Conservation (phyloP, 2,329 filamentous ascomycete genomes). For the Apiospora sp. region DNA sequence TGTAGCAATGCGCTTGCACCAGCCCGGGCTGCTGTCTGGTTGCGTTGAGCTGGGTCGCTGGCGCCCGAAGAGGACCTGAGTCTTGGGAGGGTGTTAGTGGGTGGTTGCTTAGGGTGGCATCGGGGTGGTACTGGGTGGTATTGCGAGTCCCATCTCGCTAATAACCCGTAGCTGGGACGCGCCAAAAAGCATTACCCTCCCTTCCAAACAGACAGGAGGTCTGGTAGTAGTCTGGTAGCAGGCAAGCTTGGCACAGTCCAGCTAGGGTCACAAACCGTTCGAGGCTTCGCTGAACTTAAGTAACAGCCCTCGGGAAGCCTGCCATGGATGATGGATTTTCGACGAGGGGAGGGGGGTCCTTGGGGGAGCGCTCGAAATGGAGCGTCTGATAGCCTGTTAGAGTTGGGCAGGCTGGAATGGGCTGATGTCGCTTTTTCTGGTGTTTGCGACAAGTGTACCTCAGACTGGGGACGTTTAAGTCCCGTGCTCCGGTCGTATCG, state of each 20-base stretch:
- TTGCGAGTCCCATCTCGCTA: background rate
- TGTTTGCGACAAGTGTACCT: background rate
- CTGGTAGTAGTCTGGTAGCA: background rate
- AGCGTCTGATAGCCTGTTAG: background rate
- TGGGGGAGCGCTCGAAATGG: background rate
- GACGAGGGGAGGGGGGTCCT: no score
- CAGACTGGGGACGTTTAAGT: slow-evolving; percentile 17
- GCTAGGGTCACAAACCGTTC: background rate
- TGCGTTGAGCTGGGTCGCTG: background rate
- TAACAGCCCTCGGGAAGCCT: background rate
- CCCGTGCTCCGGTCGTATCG: slow-evolving; percentile 11
- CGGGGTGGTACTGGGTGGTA: background rate
- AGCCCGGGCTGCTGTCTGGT: background rate
- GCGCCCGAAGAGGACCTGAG: background rate
- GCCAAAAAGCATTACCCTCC: background rate
- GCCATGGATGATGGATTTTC: background rate
- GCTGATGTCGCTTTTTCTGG: background rate
- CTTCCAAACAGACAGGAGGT: background rate
- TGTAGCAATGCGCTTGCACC: background rate
- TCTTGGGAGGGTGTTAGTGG: background rate
- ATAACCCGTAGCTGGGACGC: background rate
- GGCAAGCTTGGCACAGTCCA: background rate
- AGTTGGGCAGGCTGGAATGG: background rate
- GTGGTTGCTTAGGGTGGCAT: background rate
- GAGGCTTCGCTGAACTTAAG: background rate